Evolutionary conservation across 441 rosid genomes (phyloP), one percentile per base, ranked within the genome.

Genomic region (Euphorbia celastroides): DNA sequence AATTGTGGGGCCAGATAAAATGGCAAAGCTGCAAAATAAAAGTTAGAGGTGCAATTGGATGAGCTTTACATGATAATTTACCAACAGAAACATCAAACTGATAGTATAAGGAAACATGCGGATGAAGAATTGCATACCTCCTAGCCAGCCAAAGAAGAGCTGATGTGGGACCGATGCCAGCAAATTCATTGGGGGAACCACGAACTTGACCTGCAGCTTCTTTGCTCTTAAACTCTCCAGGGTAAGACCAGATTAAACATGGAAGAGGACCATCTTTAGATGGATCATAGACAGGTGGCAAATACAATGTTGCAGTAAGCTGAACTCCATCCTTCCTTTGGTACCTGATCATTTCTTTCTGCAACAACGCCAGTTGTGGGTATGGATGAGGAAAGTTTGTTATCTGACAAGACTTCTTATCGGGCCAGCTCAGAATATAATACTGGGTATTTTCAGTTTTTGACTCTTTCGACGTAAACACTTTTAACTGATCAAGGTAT

Each of bases 161-260:
- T 61, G 96, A 93, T 70, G 97, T 89, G 13, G 98, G 77, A 67
- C 97, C 98, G 70, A 93, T 93, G 82, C 90, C 93, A 12, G 97
- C 75, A 81, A 93, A 93, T 76, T 86, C 92, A 85, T 90, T 93
- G 72, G 99, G 99, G 75, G 99, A 93, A 80, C 98, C 96, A 68
- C 99, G 97, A 70, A 93, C 96, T 82, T 93, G 99, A 65, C 97
- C 82, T 46, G 99, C 99, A 75, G 99, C 97, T 75, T 91, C 97
- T 86, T 91, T 91, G 86, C 96, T 93, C 80, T 91, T 93, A 74
- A 93, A 93, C 79, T 93, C 99, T 73, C 99, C 97, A 51, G 97
- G 97, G 51, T 93, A 91, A 64, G 99, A 93, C 99, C 99, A 93
- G 57, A 91, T 77, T 42, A 93, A 74, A 76, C 97, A 93, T 56